A percentile compares a stretch with the other conserved stretches of the same genome.
phyloP scores from a whole-genome alignment of 2,329 filamentous ascomycete species.

The Penicillium sp. region DNA sequence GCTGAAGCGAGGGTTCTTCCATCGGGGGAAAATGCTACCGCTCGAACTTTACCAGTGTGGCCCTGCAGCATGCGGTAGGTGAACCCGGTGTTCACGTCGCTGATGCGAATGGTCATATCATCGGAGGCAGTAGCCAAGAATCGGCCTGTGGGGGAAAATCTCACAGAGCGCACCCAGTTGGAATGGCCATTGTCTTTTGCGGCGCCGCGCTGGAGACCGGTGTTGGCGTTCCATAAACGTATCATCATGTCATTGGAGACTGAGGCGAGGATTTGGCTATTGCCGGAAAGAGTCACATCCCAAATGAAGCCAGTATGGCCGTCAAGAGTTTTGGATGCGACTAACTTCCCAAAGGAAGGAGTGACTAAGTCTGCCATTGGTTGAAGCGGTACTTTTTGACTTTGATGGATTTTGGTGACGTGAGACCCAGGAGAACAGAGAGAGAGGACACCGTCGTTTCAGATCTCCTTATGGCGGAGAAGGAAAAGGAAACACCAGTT shows the following conservation, averaged over 20 bases:
- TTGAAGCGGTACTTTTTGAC: neutral
- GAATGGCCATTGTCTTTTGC: conserved; percentile 9
- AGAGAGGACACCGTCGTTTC: neutral
- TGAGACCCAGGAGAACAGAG: neutral
- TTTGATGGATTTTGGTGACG: neutral
- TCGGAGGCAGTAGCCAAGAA: conserved; percentile 8
- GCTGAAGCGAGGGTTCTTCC: conserved; percentile 7
- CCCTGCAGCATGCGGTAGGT: conserved; percentile 9
- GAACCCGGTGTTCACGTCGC: conserved; percentile 9
- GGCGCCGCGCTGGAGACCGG: conserved; percentile 6
- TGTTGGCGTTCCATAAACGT: conserved; percentile 10
- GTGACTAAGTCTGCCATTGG: neutral
- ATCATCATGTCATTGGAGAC: conserved; percentile 12
- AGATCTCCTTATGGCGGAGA: neutral
- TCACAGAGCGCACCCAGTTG: conserved; percentile 7
- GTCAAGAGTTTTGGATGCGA: conserved; percentile 2
- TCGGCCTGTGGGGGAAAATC: conserved; percentile 7
- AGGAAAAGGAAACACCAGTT: neutral
- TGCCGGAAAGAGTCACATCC: conserved; percentile 6
- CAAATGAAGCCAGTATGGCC: conserved; percentile 10
- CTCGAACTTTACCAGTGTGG: conserved; percentile 8
- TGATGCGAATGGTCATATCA: conserved; percentile 10
- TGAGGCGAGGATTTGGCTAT: conserved; percentile 7
- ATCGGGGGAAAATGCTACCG: conserved; percentile 8
- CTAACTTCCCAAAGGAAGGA: neutral